Conservation (phyloP, 345 rosid species). For the Camelina neglecta region DNA sequence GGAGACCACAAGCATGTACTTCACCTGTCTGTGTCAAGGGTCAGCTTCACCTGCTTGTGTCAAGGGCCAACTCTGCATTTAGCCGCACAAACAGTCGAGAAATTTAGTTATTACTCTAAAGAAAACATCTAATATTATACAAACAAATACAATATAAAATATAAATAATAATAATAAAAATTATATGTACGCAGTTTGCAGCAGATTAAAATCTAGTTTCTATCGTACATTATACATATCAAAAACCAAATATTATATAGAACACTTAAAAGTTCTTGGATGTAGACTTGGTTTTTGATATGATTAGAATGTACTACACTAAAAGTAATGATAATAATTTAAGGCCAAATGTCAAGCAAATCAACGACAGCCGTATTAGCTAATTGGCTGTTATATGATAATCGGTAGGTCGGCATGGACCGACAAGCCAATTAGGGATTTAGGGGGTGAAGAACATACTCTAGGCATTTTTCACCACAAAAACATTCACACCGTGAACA, state of each 20-base stretch:
- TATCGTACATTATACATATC: not conserved
- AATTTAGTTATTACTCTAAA: no score
- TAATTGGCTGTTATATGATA: not conserved
- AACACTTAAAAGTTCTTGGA: not conserved
- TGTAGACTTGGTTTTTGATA: not conserved
- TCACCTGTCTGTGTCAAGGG: no score
- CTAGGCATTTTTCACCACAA: not conserved
- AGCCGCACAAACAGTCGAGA: no score
- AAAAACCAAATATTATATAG: not conserved
- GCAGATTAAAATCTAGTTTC: no score
- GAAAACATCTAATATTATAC: no score
- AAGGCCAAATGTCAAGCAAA: not conserved
- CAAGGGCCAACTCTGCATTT: no score
- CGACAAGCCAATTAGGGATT: constrained; percentile 11
- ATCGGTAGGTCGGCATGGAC: constrained; percentile 13
- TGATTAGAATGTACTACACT: not conserved
- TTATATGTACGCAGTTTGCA: no score
- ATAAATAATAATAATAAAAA: no score
- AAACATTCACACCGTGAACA: not conserved
- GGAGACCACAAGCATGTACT: no score
- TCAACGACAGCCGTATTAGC: not conserved
- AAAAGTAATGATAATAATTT: not conserved
- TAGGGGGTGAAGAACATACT: not conserved
- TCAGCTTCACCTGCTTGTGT: no score
- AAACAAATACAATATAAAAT: no score